Conservation (phyloP, 352 stramenopile species). For the Phytophthora nicotianae region DNA sequence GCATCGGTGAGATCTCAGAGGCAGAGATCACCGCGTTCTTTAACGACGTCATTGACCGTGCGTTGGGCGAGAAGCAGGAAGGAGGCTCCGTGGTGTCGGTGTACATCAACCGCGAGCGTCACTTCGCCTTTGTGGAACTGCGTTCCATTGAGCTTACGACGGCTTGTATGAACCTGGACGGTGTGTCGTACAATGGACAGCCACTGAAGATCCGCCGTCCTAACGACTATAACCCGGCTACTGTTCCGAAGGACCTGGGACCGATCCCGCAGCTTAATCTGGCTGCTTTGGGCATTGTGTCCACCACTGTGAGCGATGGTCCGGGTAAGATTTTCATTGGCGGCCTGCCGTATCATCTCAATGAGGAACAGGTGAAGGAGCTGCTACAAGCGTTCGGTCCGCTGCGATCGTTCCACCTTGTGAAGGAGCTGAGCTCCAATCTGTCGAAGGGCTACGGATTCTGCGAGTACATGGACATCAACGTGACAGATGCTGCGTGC, state of each 20-base stretch:
- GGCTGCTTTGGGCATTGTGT: constrained; percentile 94
- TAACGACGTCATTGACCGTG: constrained; percentile 91
- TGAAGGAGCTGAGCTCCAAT: constrained; percentile 92
- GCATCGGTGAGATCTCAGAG: constrained; percentile 86
- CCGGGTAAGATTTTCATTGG: constrained; percentile 99
- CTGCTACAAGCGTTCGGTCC: constrained; percentile 95
- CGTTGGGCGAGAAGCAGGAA: constrained; percentile 75
- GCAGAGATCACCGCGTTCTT: constrained; percentile 91
- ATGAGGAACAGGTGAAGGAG: constrained; percentile 94
- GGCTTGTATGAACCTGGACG: constrained; percentile 96
- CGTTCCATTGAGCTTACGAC: constrained; percentile 96
- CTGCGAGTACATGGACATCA: constrained; percentile 95
- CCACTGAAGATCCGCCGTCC: constrained; percentile 96
- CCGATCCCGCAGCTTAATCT: constrained; percentile 91
- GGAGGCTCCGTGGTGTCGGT: constrained; percentile 85
- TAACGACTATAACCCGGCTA: constrained; percentile 97
- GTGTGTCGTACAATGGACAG: constrained; percentile 93
- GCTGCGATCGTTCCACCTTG: constrained; percentile 96
- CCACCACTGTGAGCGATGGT: constrained; percentile 94
- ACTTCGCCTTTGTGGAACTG: constrained; percentile 98
- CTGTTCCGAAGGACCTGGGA: constrained; percentile 86
- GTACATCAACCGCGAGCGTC: constrained; percentile 96
- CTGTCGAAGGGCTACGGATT: constrained; percentile 98
- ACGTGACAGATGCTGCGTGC: constrained; percentile 91
- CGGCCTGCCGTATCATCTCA: constrained; percentile 96